A percentile compares a stretch with the other conserved stretches of the same genome.
These are phyloP conservation scores for Mycosphaerelloides madeirae DNA, from an alignment of 2,329 filamentous ascomycete genomes.

Conservation along the genomic window DNA sequence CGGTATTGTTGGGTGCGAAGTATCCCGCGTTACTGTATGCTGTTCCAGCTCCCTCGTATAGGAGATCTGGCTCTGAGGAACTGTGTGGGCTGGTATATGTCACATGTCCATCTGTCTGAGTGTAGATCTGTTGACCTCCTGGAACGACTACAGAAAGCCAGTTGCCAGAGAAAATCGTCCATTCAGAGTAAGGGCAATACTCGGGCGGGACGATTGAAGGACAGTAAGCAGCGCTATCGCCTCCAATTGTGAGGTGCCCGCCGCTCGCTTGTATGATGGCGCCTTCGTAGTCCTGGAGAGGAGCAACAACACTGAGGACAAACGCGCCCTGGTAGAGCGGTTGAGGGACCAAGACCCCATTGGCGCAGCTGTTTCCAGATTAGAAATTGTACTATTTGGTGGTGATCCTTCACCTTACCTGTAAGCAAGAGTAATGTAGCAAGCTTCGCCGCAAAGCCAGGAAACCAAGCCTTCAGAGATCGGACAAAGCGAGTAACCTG, in stretches of 20 bases:
- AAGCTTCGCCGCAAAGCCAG: neutral
- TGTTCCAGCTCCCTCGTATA: slow-evolving; percentile 8
- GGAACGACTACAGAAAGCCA: slow-evolving; percentile 16
- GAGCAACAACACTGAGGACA: neutral
- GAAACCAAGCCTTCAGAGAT: neutral
- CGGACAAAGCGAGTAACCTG: neutral
- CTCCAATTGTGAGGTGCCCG: neutral
- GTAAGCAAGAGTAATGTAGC: neutral
- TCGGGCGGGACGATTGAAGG: neutral
- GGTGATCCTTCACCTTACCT: neutral
- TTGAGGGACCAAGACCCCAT: too few species aligned
- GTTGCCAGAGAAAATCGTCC: slow-evolving; percentile 5
- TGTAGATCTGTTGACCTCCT: slow-evolving; percentile 21
- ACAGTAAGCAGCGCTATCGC: neutral
- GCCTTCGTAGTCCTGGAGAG: neutral
- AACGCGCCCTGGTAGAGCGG: neutral
- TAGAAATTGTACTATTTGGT: too few species aligned
- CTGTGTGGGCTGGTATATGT: slow-evolving; percentile 22
- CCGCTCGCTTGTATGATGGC: slow-evolving; percentile 1
- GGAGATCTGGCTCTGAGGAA: slow-evolving; percentile 2
- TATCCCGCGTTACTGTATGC: slow-evolving; percentile 17
- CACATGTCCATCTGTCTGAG: slow-evolving; percentile 16
- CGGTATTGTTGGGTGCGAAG: slow-evolving; percentile 12
- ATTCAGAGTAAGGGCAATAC: neutral
- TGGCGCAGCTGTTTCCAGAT: too few species aligned